A percentile compares a stretch with the other conserved stretches of the same genome.
phyloP scores from a whole-genome alignment of 2,329 filamentous ascomycete genomes.

The Tolypocladium inflatum region DNA sequence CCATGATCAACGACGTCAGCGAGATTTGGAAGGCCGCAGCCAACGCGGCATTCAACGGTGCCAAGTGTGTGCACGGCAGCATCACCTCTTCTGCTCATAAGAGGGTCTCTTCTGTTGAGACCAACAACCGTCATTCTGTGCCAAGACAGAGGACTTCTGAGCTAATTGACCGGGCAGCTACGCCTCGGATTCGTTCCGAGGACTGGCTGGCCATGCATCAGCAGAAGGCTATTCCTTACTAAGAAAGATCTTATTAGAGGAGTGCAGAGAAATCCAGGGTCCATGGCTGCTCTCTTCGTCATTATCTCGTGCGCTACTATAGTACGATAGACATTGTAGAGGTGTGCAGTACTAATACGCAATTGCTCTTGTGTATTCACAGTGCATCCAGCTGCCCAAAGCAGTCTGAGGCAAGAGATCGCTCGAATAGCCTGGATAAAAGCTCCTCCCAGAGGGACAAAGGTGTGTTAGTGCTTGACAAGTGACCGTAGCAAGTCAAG shows the following conservation, averaged over 20 bases:
- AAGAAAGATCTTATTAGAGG: background rate
- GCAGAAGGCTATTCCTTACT: conserved; percentile 2
- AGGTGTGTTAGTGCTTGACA: too few relatives aligned
- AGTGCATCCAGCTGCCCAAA: too few relatives aligned
- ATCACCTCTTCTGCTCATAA: conserved; percentile 10
- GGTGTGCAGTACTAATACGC: background rate
- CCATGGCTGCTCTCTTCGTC: background rate
- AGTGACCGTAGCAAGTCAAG: too few relatives aligned
- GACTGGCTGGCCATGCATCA: conserved; percentile 2
- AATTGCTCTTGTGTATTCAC: background rate
- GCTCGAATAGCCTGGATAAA: too few relatives aligned
- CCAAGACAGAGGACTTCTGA: background rate
- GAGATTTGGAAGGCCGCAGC: conserved; percentile 37
- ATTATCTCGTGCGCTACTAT: background rate
- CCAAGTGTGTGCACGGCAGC: conserved; percentile 26
- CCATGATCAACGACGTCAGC: conserved; percentile 36
- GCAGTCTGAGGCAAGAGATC: too few relatives aligned
- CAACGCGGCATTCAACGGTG: conserved; percentile 28
- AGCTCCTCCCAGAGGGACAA: too few relatives aligned
- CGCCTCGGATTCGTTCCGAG: background rate
- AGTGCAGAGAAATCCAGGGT: background rate
- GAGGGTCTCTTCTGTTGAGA: background rate
- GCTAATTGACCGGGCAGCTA: background rate
- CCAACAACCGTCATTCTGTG: background rate
- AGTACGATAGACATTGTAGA: background rate